Evolutionary conservation across 2,329 filamentous ascomycete species (phyloP), one percentile per base, ranked within the genome.

Genomic region (Mollisia scopiformis): DNA sequence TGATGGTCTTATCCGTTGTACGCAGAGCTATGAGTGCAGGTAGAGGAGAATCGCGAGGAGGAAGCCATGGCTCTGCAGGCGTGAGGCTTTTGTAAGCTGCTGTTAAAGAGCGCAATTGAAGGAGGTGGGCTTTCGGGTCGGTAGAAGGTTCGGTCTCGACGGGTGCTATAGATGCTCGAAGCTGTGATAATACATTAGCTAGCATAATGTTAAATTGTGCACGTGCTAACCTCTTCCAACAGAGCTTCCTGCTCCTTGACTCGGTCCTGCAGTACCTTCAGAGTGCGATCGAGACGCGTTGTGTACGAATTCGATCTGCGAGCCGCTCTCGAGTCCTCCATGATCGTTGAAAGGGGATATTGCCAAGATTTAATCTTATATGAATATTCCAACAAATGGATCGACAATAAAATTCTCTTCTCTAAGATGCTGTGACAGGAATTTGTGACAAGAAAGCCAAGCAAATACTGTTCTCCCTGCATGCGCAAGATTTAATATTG

Each of bases 21-120:
- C 89, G 86, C 57, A 92, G 76, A 6, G 91, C 90, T 41, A 95
- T 73, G 4, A 96, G 79, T 6, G 88, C 85, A 3, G 91, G 90
- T 6, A 95, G 75, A 6, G 88, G 80, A 21, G 91, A 94, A 53
- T 83, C 84, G 10, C 85, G 78, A 25, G 82, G 79, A 2, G 91
- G 91, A 23, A 94, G 77, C 67, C 86, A 86, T 8, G 89, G 88
- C 55, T 87, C 82, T 14, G 82, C 80, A 46, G 83, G 77, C 13
- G 85, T 82, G 50, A 92, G 77, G 16, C 83, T 81, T 55, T 86
- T 82, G 68, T 93, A 92, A 2, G 89, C 90, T 53, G 80, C 77
- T 68, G 85, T 87, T 70, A 93, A 78, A 37, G 78, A 72, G 56
- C 75, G 77, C 30, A 84, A 74, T 75, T 87, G 76, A n/a, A 69